Conservation (phyloP, 129 eudicot species). For the Flaveria robusta region DNA sequence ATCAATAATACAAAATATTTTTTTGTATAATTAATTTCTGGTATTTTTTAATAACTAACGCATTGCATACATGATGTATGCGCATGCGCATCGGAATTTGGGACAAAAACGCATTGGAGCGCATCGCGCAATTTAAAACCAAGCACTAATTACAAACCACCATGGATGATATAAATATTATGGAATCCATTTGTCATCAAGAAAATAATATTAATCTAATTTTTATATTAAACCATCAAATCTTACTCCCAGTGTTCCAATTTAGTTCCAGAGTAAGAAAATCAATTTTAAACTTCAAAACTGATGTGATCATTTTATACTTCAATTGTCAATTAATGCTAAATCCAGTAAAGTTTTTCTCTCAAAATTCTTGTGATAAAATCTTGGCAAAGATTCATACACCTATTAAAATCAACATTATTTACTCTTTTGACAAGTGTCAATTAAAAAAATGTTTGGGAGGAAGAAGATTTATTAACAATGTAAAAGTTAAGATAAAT, state of each 20-base stretch:
- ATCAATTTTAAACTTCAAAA: background rate
- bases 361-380: background rate
- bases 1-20: too few species aligned
- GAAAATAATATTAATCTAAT: background rate
- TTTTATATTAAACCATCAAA: background rate
- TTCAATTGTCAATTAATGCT: background rate
- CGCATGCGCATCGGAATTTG: too few species aligned
- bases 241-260: background rate
- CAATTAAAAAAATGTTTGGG: background rate
- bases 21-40: too few species aligned
- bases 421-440: conserved; percentile 9
- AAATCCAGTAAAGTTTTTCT: background rate
- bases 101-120: too few species aligned
- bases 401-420: background rate
- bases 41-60: too few species aligned
- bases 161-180: background rate
- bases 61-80: too few species aligned
- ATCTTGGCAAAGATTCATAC: background rate
- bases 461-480: background rate
- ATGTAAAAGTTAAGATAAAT: background rate
- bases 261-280: background rate
- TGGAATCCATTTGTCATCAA: background rate
- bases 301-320: background rate
- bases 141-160: conserved; percentile 7
- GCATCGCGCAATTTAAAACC: too few species aligned